Percentiles rank a stretch among this genome's conserved stretches.
Conservation (phyloP, 495 filamentous ascomycete genomes). For the Usnea hakonensis region DNA sequence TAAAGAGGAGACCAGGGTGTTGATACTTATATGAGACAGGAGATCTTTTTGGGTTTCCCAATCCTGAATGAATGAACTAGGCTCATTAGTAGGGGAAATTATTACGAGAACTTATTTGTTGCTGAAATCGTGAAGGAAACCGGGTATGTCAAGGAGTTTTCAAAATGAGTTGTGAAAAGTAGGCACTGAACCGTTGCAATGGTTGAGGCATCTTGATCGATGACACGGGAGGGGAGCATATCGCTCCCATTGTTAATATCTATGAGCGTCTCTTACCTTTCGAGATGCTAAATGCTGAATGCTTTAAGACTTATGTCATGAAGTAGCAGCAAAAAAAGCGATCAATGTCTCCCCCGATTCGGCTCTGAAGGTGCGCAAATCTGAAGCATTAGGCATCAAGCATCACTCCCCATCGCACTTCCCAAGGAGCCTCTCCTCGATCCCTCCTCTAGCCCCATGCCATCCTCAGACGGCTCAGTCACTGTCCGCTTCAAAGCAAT, state of each 20-base stretch:
- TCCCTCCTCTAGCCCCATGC: neutral
- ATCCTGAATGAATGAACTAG: too few species aligned
- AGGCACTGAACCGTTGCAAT: neutral
- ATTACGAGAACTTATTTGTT: too few species aligned
- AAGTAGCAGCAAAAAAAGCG: neutral
- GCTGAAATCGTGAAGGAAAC: neutral
- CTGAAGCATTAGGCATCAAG: neutral
- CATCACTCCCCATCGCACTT: conserved; percentile 11
- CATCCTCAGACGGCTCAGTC: conserved; percentile 19
- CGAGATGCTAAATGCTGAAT: neutral
- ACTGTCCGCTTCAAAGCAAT: conserved; percentile 29
- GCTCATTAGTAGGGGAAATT: too few species aligned
- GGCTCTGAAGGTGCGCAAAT: neutral
- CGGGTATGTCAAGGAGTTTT: neutral
- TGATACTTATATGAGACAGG: too few species aligned
- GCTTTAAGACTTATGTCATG: neutral
- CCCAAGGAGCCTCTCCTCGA: conserved; percentile 6
- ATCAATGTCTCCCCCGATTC: neutral
- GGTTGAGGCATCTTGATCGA: neutral
- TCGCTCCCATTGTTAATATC: neutral
- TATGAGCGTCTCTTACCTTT: neutral
- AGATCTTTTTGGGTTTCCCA: too few species aligned
- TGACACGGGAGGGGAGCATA: neutral
- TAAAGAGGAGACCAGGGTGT: too few species aligned
- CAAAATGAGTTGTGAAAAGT: neutral